Evolutionary conservation across 768 basidiomycete genomes (phyloP).

Genomic region (Leccinellum rugosiceps): DNA sequence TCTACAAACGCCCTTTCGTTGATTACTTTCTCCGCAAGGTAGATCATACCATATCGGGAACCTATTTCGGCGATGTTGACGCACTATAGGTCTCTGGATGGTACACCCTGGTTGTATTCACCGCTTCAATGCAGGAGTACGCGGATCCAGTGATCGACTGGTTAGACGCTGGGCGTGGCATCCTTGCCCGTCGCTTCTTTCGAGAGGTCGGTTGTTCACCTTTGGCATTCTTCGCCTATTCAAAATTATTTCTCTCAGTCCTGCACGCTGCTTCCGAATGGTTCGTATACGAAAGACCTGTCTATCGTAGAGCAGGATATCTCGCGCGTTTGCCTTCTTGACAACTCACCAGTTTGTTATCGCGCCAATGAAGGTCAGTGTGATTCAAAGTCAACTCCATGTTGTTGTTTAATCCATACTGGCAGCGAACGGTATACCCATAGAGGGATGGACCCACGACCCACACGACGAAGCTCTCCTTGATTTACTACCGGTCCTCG

Average conservation of each 20-base stretch:
- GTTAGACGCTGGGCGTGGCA: conserved; percentile 92
- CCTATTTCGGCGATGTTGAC: conserved; percentile 5
- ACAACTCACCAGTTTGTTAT: conserved; percentile 95
- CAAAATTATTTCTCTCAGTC: conserved; percentile 50
- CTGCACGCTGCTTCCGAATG: conserved; percentile 88
- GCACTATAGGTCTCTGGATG: conserved; percentile 83
- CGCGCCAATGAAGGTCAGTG: conserved; percentile 83
- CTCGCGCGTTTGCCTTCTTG: conserved; percentile 89
- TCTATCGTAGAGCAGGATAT: conserved; percentile 86
- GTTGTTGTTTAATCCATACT: not conserved
- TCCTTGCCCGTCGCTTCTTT: conserved; percentile 85
- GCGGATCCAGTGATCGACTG: conserved; percentile 99
- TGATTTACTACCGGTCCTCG: conserved; percentile 91
- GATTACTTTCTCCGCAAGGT: conserved; percentile 93
- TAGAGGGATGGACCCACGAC: conserved; percentile 99
- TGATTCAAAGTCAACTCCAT: not conserved
- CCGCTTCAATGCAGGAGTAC: conserved; percentile 98
- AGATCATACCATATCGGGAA: conserved; percentile 16
- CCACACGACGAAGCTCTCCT: conserved; percentile 95
- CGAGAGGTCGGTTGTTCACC: conserved; percentile 64
- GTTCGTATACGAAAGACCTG: conserved; percentile 93
- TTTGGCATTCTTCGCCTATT: not conserved
- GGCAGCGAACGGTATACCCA: conserved; percentile 94
- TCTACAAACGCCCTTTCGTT: conserved; percentile 97
- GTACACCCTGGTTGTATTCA: conserved; percentile 99